Evolutionary conservation across 495 filamentous ascomycete species (phyloP).

Genomic region (Aspergillus cristatus): DNA sequence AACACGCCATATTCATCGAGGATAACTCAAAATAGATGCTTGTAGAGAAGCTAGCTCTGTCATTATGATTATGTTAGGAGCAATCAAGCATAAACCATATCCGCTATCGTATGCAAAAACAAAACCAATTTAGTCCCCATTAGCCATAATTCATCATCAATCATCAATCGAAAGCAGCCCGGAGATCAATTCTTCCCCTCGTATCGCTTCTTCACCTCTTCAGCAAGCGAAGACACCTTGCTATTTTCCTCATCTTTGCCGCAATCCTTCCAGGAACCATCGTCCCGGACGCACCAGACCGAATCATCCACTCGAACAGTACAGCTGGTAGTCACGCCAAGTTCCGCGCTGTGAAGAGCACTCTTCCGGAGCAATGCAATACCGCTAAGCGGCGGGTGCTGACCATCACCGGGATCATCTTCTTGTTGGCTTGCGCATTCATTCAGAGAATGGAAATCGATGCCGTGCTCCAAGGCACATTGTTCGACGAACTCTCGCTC

Average conservation of each 20-base stretch:
- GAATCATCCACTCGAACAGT: slow-evolving; percentile 73
- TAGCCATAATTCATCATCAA: too few relatives aligned
- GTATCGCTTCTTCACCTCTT: slow-evolving; percentile 52
- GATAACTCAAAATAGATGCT: too few relatives aligned
- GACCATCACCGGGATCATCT: slow-evolving; percentile 46
- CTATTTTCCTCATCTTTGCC: slow-evolving; percentile 44
- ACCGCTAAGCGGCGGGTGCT: slow-evolving; percentile 30
- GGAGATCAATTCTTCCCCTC: slow-evolving; percentile 20
- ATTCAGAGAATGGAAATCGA: slow-evolving; percentile 78
- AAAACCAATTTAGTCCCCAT: too few relatives aligned
- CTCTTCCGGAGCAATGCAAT: slow-evolving; percentile 66
- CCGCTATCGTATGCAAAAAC: too few relatives aligned
- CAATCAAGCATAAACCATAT: too few relatives aligned
- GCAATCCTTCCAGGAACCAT: slow-evolving; percentile 73
- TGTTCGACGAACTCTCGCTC: slow-evolving; percentile 62
- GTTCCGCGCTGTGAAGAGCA: slow-evolving; percentile 55
- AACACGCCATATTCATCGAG: too few relatives aligned
- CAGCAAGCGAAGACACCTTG: slow-evolving; percentile 60
- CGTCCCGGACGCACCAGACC: slow-evolving; percentile 77
- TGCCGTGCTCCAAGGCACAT: slow-evolving; percentile 81
- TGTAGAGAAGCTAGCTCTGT: too few relatives aligned
- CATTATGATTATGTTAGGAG: too few relatives aligned
- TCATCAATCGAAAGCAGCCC: too few relatives aligned
- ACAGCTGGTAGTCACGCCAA: slow-evolving; percentile 74
- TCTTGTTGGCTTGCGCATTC: slow-evolving; percentile 52